phyloP scores from a whole-genome alignment of 1,284 basidiomycete species.

The Tremellales sp. region DNA sequence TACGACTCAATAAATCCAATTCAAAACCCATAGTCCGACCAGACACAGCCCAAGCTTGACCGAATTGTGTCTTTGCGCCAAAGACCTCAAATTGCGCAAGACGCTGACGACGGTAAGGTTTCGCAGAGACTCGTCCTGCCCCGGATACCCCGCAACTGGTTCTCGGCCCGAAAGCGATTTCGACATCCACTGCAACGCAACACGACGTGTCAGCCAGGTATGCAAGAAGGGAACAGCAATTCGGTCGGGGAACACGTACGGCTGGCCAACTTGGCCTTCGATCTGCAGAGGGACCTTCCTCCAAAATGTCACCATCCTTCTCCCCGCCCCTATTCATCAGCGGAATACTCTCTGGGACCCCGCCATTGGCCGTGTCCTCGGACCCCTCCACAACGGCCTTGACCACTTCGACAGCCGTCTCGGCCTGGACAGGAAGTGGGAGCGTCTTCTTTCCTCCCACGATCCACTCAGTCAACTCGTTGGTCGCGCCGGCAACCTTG shows the following conservation, averaged over 20 bases:
- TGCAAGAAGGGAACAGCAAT: neutral
- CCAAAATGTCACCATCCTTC: too few species aligned
- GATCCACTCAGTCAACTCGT: slow-evolving; percentile 66
- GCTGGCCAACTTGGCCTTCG: slow-evolving; percentile 23
- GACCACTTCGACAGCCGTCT: slow-evolving; percentile 9
- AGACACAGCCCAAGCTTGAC: slow-evolving; percentile 45
- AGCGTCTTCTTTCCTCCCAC: slow-evolving; percentile 53
- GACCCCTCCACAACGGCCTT: slow-evolving; percentile 24
- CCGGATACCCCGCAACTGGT: too few species aligned
- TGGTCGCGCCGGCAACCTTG: slow-evolving; percentile 69
- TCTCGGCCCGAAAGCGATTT: slow-evolving; percentile 19
- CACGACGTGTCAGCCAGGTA: neutral
- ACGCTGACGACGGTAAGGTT: slow-evolving; percentile 30
- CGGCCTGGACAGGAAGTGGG: slow-evolving; percentile 26
- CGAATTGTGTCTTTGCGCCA: slow-evolving; percentile 37
- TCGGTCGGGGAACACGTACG: slow-evolving; percentile 13
- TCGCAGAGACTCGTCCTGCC: too few species aligned
- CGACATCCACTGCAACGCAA: slow-evolving; percentile 28
- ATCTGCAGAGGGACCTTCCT: too few species aligned
- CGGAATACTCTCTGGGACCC: slow-evolving; percentile 45
- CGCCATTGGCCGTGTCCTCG: slow-evolving; percentile 27
- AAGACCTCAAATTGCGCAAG: slow-evolving; percentile 23
- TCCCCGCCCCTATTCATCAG: slow-evolving; percentile 36
- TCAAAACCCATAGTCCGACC: slow-evolving; percentile 44
- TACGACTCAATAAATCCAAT: slow-evolving; percentile 44